Evolutionary conservation across 164 flowering plant genomes (phyloP).

Genomic region (Tinospora cordifolia): DNA sequence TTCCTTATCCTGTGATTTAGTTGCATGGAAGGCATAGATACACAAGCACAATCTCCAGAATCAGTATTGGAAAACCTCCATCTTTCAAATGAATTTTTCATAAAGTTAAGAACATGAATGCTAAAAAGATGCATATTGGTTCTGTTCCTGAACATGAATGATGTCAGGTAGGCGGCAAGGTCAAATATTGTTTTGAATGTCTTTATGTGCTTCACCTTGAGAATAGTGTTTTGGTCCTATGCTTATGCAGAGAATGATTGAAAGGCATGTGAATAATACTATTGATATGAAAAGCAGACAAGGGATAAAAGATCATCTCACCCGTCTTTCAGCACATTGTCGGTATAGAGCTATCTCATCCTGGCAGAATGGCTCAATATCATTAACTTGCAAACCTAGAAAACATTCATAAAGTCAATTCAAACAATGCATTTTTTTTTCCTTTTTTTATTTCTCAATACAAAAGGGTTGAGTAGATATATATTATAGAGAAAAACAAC

Average conservation of each 20-base stretch:
- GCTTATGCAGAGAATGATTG: too few species aligned
- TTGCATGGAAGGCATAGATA: background rate
- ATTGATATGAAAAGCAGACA: background rate
- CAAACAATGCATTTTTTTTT: background rate
- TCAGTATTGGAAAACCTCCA: background rate
- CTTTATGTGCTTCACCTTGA: too few species aligned
- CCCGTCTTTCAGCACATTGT: constrained; percentile 83
- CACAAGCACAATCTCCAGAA: background rate
- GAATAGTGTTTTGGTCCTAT: too few species aligned
- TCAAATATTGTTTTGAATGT: too few species aligned
- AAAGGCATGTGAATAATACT: background rate
- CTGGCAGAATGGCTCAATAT: constrained; percentile 93
- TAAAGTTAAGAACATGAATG: background rate
- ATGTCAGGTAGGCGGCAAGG: background rate
- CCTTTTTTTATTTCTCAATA: background rate
- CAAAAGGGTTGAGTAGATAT: background rate
- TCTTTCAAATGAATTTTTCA: background rate
- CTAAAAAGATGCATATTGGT: background rate
- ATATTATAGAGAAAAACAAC: background rate
- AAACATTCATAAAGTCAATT: constrained; percentile 3
- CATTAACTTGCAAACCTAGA: constrained; percentile 83
- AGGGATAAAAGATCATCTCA: constrained; percentile 24
- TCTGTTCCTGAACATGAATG: background rate
- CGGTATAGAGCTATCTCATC: constrained; percentile 81
- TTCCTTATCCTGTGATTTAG: constrained; percentile 55